Conservation (phyloP, 257 asterid species). For the Leonotis leonurus region DNA sequence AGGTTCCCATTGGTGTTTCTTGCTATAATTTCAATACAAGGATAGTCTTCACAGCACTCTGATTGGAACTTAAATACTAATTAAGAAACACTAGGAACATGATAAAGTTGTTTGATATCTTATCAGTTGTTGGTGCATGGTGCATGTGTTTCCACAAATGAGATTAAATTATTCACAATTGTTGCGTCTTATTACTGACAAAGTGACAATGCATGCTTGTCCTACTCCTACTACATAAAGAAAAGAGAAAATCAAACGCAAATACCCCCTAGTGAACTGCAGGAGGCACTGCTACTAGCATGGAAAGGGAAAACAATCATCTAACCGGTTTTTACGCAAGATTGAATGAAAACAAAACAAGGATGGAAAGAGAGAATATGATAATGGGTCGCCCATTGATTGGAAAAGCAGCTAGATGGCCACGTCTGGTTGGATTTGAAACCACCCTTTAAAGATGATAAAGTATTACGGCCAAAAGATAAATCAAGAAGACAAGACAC, state of each 20-base stretch:
- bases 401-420: conserved; percentile 7
- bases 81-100: not conserved
- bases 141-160: conserved; percentile 68
- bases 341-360: not conserved
- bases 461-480: conserved; percentile 15
- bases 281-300: conserved; percentile 14
- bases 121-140: conserved; percentile 52
- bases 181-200: conserved; percentile 4
- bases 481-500: conserved; percentile 3
- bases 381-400: conserved; percentile 15
- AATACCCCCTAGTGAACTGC: conserved; percentile 12
- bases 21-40: not conserved
- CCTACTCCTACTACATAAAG: conserved; percentile 3
- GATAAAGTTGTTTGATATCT: conserved; percentile 24
- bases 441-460: not conserved
- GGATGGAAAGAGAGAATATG: conserved; percentile 6
- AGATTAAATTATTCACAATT: not conserved
- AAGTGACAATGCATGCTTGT: conserved; percentile 9
- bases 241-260: not conserved
- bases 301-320: not conserved
- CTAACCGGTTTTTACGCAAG: not conserved
- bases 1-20: conserved; percentile 46
- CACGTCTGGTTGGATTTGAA: conserved; percentile 18
- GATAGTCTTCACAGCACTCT: conserved; percentile 6
- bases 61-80: conserved; percentile 33